A percentile compares a stretch with the other conserved stretches of the same genome.
phyloP scores from a whole-genome alignment of 2,329 filamentous ascomycete species.

The Bipolaris gigantea region DNA sequence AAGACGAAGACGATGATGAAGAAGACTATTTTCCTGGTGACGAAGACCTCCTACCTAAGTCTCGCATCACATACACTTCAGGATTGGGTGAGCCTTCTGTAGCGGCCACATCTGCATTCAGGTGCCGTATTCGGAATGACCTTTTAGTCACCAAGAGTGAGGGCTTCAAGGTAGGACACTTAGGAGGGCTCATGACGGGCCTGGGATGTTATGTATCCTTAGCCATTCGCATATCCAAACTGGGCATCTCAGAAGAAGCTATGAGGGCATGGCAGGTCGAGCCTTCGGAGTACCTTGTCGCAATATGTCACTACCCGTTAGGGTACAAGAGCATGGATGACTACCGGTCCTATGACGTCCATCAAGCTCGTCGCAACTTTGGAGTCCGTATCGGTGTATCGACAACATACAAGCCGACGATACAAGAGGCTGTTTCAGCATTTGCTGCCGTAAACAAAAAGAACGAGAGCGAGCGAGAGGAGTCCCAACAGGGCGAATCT shows the following conservation, averaged over 20 bases:
- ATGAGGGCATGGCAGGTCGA: constrained; percentile 76
- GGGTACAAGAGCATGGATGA: constrained; percentile 64
- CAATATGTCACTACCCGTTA: constrained; percentile 67
- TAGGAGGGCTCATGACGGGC: constrained; percentile 55
- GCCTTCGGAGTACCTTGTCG: constrained; percentile 68
- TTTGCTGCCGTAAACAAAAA: constrained; percentile 51
- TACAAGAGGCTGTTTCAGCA: constrained; percentile 55
- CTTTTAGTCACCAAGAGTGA: constrained; percentile 62
- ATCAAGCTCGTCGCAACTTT: constrained; percentile 44
- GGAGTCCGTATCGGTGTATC: constrained; percentile 72
- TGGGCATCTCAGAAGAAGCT: constrained; percentile 73
- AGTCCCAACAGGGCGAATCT: constrained; percentile 21
- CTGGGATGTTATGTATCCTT: constrained; percentile 62
- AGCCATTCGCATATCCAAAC: constrained; percentile 68
- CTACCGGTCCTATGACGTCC: constrained; percentile 50
- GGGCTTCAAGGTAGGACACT: constrained; percentile 70
- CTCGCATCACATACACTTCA: constrained; percentile 8
- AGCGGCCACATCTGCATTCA: constrained; percentile 30
- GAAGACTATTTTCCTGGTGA: constrained; percentile 44
- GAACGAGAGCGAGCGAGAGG: constrained; percentile 30
- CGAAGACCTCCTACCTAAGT: constrained; percentile 44
- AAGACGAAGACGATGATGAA: constrained; percentile 26
- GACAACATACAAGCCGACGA: constrained; percentile 70
- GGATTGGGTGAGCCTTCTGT: constrained; percentile 12
- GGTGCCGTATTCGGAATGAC: constrained; percentile 59